phyloP scores from a whole-genome alignment of 805 yeast species.

The Yarrowia sp. region DNA sequence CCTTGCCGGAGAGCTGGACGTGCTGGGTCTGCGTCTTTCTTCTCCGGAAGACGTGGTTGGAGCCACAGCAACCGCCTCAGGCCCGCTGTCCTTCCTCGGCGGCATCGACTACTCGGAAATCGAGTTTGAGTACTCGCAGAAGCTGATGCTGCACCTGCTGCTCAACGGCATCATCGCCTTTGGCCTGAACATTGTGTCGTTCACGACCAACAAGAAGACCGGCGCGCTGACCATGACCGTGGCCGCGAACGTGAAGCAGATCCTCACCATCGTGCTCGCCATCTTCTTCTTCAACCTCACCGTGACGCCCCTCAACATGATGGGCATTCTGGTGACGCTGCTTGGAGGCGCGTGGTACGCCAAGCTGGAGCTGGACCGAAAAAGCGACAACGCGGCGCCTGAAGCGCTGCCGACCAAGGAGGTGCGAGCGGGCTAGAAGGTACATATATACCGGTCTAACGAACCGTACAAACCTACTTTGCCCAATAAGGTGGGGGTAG shows the following conservation, averaged over 20 bases:
- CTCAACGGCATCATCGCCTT: constrained; percentile 36
- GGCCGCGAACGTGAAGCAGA: constrained; percentile 37
- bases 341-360: constrained; percentile 38
- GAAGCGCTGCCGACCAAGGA: background rate
- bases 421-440: no score
- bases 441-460: no score
- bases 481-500: no score
- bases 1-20: constrained; percentile 34
- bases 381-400: background rate
- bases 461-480: no score
- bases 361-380: constrained; percentile 28
- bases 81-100: constrained; percentile 5
- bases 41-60: constrained; percentile 13
- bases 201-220: constrained; percentile 37
- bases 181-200: constrained; percentile 35
- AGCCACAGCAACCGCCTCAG: background rate
- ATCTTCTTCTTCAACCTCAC: constrained; percentile 35
- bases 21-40: constrained; percentile 27
- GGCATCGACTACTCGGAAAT: constrained; percentile 28
- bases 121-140: constrained; percentile 28
- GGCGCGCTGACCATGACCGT: constrained; percentile 37
- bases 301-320: constrained; percentile 34
- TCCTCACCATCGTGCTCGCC: constrained; percentile 35
- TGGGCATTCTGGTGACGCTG: constrained; percentile 34
- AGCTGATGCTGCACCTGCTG: constrained; percentile 32